Percentiles rank a stretch among this genome's conserved stretches.
Evolutionary conservation across 345 rosid species (phyloP).

Genomic region (Boechera stricta): DNA sequence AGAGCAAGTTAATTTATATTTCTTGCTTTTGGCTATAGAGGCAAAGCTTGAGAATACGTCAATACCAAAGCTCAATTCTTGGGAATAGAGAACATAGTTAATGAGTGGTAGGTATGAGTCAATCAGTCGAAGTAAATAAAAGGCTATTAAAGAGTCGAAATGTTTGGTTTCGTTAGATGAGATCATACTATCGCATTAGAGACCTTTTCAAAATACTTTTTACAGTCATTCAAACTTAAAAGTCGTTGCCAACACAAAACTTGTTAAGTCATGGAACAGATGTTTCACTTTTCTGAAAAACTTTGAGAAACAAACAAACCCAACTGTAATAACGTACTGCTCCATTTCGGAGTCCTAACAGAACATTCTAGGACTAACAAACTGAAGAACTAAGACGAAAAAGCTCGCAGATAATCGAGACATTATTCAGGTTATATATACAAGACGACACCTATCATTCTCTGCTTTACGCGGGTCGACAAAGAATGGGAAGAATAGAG

Average conservation of each 20-base stretch:
- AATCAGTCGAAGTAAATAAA: background rate
- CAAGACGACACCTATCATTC: conserved; percentile 39
- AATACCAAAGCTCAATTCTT: conserved; percentile 8
- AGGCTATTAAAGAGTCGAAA: background rate
- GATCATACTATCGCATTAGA: background rate
- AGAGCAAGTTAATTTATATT: background rate
- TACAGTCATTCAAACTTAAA: conserved; percentile 5
- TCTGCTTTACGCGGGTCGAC: conserved; percentile 38
- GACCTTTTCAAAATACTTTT: background rate
- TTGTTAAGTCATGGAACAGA: conserved; percentile 9
- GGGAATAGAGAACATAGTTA: conserved; percentile 7
- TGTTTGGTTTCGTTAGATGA: background rate
- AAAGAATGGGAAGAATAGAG: conserved; percentile 44
- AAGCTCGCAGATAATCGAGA: conserved; percentile 21
- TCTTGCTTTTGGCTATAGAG: background rate
- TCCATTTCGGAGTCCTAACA: conserved; percentile 34
- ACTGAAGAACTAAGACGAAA: conserved; percentile 19
- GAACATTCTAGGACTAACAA: conserved; percentile 27
- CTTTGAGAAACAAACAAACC: conserved; percentile 16
- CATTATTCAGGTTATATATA: conserved; percentile 40
- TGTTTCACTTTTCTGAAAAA: conserved; percentile 8
- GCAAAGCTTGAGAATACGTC: background rate
- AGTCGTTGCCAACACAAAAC: conserved; percentile 10
- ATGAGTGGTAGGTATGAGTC: conserved; percentile 7
- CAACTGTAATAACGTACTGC: conserved; percentile 30